Evolutionary conservation across 2,329 filamentous ascomycete species (phyloP), one percentile per base, ranked within the genome.

Genomic region (Fusarium sp.): DNA sequence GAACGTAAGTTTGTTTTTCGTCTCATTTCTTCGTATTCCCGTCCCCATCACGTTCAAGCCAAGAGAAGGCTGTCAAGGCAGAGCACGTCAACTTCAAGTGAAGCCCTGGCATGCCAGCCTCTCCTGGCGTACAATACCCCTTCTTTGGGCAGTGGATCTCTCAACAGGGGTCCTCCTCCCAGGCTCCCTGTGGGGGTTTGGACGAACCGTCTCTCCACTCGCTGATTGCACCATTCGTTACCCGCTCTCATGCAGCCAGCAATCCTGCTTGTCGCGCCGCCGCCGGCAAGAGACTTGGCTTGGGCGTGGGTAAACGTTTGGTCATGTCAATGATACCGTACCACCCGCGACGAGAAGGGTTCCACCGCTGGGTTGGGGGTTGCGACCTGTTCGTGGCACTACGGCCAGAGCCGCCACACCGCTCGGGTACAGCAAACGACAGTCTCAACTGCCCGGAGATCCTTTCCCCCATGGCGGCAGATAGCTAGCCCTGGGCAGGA

Each of bases 1-100:
- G 97, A 99, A 86, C 97, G 93, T 95, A 86, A 90, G 93, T 91
- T 45, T 61, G 41, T 50, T 52, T 41, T 65, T 56, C 56, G 29
- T 69, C 43, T 59, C 43, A 35, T 54, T 65, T 4, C 45, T 60
- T 67, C 69, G 48, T 69, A 63, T 64, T 65, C 20, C n/a, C 27
- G 57, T 50, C 31, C 39, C 29, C 48, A 31, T 67, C 61, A 58
- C 63, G 33, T 61, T 22, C 50, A 64, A 50, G 41, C 50, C 22
- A 50, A 62, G 45, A 61, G 20, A 70, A 48, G 59, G 54, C 56
- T 64, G 60, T 66, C 29, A 59, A 66, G 48, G 37, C 45, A 61
- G 54, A 66, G 63, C 33, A 45, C 39, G 45, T 67, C 66, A 59
- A 50, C 62, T 66, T 73, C 72, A 43, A 78, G 74, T 72, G 75